Evolutionary conservation across 176 grass and related monocot species (phyloP).

Genomic region (Musa schizocarpa): DNA sequence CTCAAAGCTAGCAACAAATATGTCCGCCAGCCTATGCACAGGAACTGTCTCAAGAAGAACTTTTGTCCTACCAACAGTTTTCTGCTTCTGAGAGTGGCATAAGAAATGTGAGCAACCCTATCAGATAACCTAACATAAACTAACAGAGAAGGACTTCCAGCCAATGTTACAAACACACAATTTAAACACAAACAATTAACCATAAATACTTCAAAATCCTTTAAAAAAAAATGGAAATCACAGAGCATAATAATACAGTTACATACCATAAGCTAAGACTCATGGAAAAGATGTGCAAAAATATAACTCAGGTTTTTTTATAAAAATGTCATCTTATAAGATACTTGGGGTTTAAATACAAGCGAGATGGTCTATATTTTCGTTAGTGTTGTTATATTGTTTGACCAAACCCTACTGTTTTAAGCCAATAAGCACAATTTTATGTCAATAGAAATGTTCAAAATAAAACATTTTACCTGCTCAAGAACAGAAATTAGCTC

Average conservation of each 20-base stretch:
- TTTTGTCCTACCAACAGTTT: constrained; percentile 94
- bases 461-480: constrained; percentile 43
- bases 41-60: constrained; percentile 97
- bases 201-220: not conserved
- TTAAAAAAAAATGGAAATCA: not conserved
- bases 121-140: not conserved
- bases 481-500: constrained; percentile 96
- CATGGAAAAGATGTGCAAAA: too few relatives aligned
- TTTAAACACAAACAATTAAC: not conserved
- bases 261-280: not conserved
- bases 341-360: not conserved
- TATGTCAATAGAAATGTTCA: not conserved
- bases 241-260: not conserved
- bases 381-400: not conserved
- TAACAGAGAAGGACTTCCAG: not conserved
- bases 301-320: too few relatives aligned
- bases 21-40: constrained; percentile 91
- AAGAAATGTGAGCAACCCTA: not conserved
- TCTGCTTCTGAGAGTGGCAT: constrained; percentile 70
- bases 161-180: not conserved
- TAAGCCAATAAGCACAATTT: not conserved
- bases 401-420: not conserved
- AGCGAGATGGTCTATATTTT: not conserved
- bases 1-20: constrained; percentile 99
- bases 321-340: not conserved